These are phyloP conservation scores for Starmerella apicola DNA, from an alignment of 805 yeast species.

Conservation along the genomic window DNA sequence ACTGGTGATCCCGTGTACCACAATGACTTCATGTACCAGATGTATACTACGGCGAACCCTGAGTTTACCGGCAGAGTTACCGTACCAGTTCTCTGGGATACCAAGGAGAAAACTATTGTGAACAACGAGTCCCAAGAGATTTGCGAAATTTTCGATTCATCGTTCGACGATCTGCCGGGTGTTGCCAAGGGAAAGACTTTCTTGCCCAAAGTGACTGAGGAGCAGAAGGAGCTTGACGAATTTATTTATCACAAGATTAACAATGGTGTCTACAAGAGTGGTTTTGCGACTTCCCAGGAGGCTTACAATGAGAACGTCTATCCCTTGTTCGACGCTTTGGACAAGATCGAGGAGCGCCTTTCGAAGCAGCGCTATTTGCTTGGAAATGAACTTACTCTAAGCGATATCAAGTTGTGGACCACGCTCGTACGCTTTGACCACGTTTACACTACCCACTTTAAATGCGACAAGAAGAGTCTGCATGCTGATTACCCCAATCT, in stretches of 20 bases:
- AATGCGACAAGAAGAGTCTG: slow-evolving; percentile 74
- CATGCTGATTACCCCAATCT: slow-evolving; percentile 66
- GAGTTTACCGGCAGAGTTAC: slow-evolving; percentile 74
- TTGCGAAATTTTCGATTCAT: slow-evolving; percentile 68
- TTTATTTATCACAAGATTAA: slow-evolving; percentile 80
- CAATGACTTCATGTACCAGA: slow-evolving; percentile 46
- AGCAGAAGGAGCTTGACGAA: slow-evolving; percentile 65
- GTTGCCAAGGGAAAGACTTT: slow-evolving; percentile 28
- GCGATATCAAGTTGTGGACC: slow-evolving; percentile 76
- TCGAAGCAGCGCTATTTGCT: slow-evolving; percentile 36
- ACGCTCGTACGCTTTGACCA: slow-evolving; percentile 87
- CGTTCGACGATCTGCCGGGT: slow-evolving; percentile 40
- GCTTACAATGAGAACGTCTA: slow-evolving; percentile 60
- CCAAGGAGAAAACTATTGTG: slow-evolving; percentile 67
- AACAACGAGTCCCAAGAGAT: slow-evolving; percentile 87
- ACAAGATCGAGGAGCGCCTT: slow-evolving; percentile 30
- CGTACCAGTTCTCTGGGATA: slow-evolving; percentile 91
- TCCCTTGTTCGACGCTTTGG: slow-evolving; percentile 51
- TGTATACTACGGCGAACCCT: slow-evolving; percentile 65
- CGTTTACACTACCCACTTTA: slow-evolving; percentile 90
- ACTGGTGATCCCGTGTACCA: slow-evolving; percentile 52
- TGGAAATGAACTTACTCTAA: slow-evolving; percentile 69
- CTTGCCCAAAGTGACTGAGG: slow-evolving; percentile 22
- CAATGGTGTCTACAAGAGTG: slow-evolving; percentile 87
- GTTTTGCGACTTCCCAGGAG: slow-evolving; percentile 76